phyloP scores from a whole-genome alignment of 768 basidiomycete species.

The Lepiota venenata region DNA sequence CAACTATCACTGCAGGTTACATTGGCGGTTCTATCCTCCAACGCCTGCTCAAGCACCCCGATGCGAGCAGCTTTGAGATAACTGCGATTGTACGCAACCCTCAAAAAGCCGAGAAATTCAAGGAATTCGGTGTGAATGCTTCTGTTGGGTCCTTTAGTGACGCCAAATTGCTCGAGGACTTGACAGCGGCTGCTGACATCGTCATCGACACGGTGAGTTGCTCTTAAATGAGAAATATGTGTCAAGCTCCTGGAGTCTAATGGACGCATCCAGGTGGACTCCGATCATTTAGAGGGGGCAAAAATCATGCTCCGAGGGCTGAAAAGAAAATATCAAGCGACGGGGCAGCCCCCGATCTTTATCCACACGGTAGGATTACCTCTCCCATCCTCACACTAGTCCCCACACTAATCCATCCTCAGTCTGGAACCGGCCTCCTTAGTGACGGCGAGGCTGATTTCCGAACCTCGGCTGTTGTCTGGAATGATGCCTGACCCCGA shows the following conservation, averaged over 20 bases:
- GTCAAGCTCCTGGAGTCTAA: neutral
- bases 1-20: constrained; percentile 31
- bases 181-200: constrained; percentile 42
- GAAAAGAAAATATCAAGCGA: constrained; percentile 30
- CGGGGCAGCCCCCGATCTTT: constrained; percentile 29
- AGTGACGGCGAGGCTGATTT: constrained; percentile 41
- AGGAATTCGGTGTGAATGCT: constrained; percentile 31
- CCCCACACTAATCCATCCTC: neutral
- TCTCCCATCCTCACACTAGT: neutral
- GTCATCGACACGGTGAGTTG: constrained; percentile 37
- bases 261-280: constrained; percentile 28
- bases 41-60: constrained; percentile 37
- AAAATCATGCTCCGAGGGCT: constrained; percentile 36
- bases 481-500: constrained; percentile 46
- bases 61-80: constrained; percentile 32
- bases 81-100: constrained; percentile 41
- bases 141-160: constrained; percentile 41
- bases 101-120: constrained; percentile 43
- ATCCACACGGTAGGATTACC: constrained; percentile 39
- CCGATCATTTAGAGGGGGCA: constrained; percentile 34
- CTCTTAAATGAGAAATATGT: neutral
- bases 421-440: constrained; percentile 39
- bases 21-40: constrained; percentile 44
- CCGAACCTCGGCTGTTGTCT: constrained; percentile 33
- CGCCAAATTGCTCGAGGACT: constrained; percentile 29